Base-by-base conservation (phyloP, 192 early-diverging fungal species). In the Entomortierella parvispora region DNA sequence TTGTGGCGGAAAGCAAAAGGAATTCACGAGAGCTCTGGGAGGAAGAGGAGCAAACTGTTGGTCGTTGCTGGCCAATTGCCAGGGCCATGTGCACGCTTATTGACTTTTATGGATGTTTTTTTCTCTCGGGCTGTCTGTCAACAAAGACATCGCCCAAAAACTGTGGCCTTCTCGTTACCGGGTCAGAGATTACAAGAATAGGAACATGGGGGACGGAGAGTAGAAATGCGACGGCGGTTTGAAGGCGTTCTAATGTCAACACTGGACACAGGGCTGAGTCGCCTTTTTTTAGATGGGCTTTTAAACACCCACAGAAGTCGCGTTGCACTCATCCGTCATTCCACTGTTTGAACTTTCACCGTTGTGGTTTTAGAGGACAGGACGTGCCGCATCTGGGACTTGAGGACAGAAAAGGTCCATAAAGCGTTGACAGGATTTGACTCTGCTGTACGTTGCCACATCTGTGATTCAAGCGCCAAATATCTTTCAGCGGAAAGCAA, bases 311-410 rank as follows among this genome's bases (percentile, higher is more conserved):
- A n/a, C n/a, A n/a, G n/a, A n/a, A n/a, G n/a, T 31, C 28, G 9
- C 31, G 1, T 18, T 2, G 12, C 48, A n/a, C 9, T 49, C 40
- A 15, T 45, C 44, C 34, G 18, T 44, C 37, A n/a, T 50, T 51
- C 5, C 48, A 20, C 23, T 7, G 6, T 37, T n/a, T 12, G 31
- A 61, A 48, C 14, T 52, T 33, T 15, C 50, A 12, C n/a, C 45
- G 20, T 18, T 15, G 15, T 11, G 12, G 18, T 62, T 11, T 26
- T 57, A 77, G 74, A 77, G 66, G 74, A 77, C 48, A 77, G 59
- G 51, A 68, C 74, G 20, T 77, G 74, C 62, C 65, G 74, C 26
- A 77, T 77, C 56, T 77, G 74, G 74, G 74, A 77, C 33, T 18
- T 77, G n/a, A 58, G 74, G 20, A 58, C 74, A 20, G 32, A 62